These are phyloP conservation scores for Puccinia polysora DNA, from an alignment of 1,284 basidiomycete genomes.

Conservation along the genomic window DNA sequence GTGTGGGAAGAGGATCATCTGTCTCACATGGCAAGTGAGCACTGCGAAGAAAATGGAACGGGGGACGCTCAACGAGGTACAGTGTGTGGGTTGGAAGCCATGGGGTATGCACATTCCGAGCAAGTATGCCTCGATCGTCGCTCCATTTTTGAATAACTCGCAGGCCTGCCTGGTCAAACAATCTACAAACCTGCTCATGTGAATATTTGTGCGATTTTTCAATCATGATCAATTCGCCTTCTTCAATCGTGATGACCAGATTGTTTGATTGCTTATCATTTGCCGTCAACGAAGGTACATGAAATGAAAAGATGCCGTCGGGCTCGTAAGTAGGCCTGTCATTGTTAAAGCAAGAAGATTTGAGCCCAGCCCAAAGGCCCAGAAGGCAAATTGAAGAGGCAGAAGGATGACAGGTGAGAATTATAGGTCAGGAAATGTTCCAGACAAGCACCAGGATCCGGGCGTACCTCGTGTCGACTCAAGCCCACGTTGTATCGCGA, in stretches of 20 bases:
- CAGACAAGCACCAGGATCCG: background rate
- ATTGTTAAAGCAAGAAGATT: background rate
- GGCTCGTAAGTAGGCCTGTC: slow-evolving; percentile 38
- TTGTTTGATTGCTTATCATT: slow-evolving; percentile 38
- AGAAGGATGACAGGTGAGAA: too few relatives aligned
- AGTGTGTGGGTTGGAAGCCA: slow-evolving; percentile 36
- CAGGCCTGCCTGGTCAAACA: slow-evolving; percentile 75
- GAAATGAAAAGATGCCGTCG: slow-evolving; percentile 26
- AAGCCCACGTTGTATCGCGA: slow-evolving; percentile 67
- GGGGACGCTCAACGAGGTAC: slow-evolving; percentile 67
- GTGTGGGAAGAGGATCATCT: slow-evolving; percentile 24
- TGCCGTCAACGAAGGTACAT: slow-evolving; percentile 2
- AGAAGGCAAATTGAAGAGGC: too few relatives aligned
- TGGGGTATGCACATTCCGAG: slow-evolving; percentile 56
- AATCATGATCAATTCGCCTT: slow-evolving; percentile 74
- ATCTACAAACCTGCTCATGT: slow-evolving; percentile 64
- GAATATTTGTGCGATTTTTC: slow-evolving; percentile 85
- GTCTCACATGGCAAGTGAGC: slow-evolving; percentile 45
- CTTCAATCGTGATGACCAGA: slow-evolving; percentile 46
- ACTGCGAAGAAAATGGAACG: slow-evolving; percentile 53
- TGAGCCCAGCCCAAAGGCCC: too few relatives aligned
- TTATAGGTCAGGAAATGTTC: slow-evolving; percentile 34
- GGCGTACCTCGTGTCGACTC: slow-evolving; percentile 59
- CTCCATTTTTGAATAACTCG: slow-evolving; percentile 81
- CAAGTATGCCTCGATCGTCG: slow-evolving; percentile 59